Conservation (phyloP, 1,284 basidiomycete species). For the Cutaneotrichosporon sp. region DNA sequence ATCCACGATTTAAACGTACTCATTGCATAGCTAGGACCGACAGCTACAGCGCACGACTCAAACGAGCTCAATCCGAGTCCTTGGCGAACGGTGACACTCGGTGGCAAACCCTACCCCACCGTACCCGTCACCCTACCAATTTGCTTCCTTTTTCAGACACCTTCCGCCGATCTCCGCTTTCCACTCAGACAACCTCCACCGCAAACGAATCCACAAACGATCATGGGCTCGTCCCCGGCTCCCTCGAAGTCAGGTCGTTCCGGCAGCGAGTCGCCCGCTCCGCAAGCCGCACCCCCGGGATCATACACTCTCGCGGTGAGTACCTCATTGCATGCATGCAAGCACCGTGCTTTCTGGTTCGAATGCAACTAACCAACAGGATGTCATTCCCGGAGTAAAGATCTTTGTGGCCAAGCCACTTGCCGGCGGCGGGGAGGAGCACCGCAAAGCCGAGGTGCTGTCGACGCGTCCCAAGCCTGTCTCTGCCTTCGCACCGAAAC, state of each 20-base stretch:
- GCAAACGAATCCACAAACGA: background rate
- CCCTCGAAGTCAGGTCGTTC: conserved; percentile 28
- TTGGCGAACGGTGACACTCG: background rate
- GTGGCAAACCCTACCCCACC: conserved; percentile 9
- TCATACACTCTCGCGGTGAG: conserved; percentile 68
- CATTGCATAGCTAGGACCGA: background rate
- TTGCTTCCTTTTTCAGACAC: background rate
- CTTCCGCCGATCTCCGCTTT: background rate
- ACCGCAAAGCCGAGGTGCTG: conserved; percentile 86
- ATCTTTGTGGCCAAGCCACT: conserved; percentile 78
- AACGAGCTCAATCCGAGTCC: conserved; percentile 7
- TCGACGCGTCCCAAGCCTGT: conserved; percentile 75
- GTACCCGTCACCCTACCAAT: background rate
- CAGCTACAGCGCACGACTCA: background rate
- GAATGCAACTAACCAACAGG: conserved; percentile 53
- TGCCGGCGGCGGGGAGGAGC: conserved; percentile 67
- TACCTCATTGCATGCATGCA: conserved; percentile 8
- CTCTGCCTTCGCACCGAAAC: conserved; percentile 55
- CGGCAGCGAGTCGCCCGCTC: conserved; percentile 45
- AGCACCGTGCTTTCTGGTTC: background rate
- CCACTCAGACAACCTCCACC: background rate
- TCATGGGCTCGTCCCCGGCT: conserved; percentile 39
- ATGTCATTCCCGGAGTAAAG: conserved; percentile 85
- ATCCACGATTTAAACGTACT: background rate
- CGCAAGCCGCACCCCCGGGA: conserved; percentile 62